These are phyloP conservation scores for Fusarium pininemorale DNA, from an alignment of 2,329 filamentous ascomycete species.

Conservation along the genomic window DNA sequence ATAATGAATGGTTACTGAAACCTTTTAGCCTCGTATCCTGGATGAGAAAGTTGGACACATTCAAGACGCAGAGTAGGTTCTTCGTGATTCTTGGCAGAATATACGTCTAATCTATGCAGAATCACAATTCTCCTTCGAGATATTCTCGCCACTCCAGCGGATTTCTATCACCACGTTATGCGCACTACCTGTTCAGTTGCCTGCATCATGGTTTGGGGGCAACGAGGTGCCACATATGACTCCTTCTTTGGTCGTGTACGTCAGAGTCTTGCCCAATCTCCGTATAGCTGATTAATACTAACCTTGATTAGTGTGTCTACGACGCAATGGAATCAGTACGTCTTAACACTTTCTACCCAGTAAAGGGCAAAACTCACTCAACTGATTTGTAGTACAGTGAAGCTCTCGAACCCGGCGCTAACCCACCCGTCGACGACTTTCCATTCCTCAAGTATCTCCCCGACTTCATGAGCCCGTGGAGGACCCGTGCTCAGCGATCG, in stretches of 20 bases:
- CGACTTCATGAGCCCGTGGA: background rate
- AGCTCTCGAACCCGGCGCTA: background rate
- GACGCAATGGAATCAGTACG: background rate
- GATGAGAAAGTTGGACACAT: background rate
- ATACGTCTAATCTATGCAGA: background rate
- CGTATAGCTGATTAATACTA: too few species aligned
- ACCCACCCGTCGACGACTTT: background rate
- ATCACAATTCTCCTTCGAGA: background rate
- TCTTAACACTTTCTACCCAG: too few species aligned
- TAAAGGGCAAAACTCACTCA: too few species aligned
- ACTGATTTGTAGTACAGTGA: background rate
- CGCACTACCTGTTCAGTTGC: background rate
- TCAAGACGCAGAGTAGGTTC: background rate
- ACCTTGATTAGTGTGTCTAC: background rate
- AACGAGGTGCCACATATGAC: background rate
- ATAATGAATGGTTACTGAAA: accelerated
- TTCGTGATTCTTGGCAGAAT: background rate
- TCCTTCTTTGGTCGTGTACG: background rate
- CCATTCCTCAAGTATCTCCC: background rate
- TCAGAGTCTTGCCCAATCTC: too few species aligned
- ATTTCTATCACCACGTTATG: background rate
- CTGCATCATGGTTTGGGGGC: background rate
- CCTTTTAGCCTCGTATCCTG: background rate
- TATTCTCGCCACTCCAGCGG: background rate
- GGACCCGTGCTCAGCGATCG: background rate